phyloP scores from a whole-genome alignment of 1,284 basidiomycete genomes.

The Boletellus sp. region DNA sequence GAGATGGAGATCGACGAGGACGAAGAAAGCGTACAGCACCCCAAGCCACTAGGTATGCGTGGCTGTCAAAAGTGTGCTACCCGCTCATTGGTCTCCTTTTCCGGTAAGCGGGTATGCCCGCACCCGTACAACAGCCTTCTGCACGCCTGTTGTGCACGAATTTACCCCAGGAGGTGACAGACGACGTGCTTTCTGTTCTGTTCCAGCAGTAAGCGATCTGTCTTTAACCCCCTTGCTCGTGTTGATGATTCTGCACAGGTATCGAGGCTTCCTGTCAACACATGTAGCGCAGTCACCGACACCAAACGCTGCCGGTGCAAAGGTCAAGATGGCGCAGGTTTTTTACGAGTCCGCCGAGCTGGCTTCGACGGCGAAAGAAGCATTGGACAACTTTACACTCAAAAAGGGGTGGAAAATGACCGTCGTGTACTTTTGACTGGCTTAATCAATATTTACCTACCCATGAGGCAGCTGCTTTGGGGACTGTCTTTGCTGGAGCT shows the following conservation, averaged over 20 bases:
- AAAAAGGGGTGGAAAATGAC: constrained; percentile 81
- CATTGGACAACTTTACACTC: constrained; percentile 73
- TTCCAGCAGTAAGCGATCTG: constrained; percentile 74
- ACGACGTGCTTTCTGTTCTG: constrained; percentile 74
- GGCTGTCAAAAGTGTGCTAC: constrained; percentile 13
- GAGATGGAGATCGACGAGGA: constrained; percentile 87
- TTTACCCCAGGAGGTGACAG: constrained; percentile 76
- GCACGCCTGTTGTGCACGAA: constrained; percentile 70
- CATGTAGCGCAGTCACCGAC: constrained; percentile 65
- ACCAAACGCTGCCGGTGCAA: constrained; percentile 55
- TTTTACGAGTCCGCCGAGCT: constrained; percentile 68
- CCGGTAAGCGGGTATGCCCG: constrained; percentile 46
- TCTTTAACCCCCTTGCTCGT: neutral
- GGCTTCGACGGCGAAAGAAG: constrained; percentile 73
- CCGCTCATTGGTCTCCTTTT: constrained; percentile 28
- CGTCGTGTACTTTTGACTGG: constrained; percentile 62
- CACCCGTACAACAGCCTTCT: constrained; percentile 55
- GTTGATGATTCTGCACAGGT: constrained; percentile 40
- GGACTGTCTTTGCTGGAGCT: too few relatives aligned
- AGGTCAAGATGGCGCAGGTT: constrained; percentile 73
- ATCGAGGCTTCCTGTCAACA: constrained; percentile 71
- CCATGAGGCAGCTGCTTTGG: neutral
- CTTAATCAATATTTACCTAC: constrained; percentile 6
- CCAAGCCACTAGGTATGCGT: constrained; percentile 43
- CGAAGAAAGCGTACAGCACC: constrained; percentile 49